phyloP scores from a whole-genome alignment of 73 alveolate genomes.

The Paramecium bursaria region DNA sequence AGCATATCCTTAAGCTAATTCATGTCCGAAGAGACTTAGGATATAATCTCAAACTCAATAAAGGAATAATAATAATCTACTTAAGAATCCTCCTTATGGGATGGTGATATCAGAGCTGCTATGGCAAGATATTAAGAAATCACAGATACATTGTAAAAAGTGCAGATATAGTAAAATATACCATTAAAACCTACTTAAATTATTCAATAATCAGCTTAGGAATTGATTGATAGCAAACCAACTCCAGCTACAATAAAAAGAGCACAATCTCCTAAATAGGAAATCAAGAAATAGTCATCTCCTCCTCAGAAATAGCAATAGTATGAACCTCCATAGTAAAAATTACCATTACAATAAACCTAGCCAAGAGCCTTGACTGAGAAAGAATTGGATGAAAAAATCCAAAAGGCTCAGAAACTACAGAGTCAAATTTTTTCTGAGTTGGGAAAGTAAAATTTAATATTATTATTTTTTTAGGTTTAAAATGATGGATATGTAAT shows the following conservation, averaged over 20 bases:
- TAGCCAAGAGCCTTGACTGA: neutral
- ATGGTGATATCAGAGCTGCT: too few species aligned
- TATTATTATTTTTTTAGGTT: too few species aligned
- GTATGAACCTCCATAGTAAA: neutral
- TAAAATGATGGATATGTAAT: too few species aligned
- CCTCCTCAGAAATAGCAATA: neutral
- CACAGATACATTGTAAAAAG: too few species aligned
- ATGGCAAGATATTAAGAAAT: too few species aligned
- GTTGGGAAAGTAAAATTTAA: conserved; percentile 39
- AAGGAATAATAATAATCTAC: neutral
- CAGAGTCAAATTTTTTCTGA: conserved; percentile 12
- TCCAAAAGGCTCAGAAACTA: conserved; percentile 25
- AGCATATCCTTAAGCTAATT: conserved; percentile 3
- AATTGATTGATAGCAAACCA: neutral
- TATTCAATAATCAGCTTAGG: neutral
- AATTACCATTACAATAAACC: neutral
- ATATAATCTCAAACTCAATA: neutral
- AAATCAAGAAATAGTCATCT: neutral
- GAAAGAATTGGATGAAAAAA: conserved; percentile 36
- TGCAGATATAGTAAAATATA: too few species aligned
- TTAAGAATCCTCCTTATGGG: conserved; percentile 2
- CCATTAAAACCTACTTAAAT: too few species aligned
- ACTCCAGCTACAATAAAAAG: conserved; percentile 3
- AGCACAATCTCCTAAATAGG: neutral
- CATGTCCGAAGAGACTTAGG: neutral